Percentiles rank a stretch among this genome's conserved stretches.
Conservation (phyloP, 352 stramenopile species). For the Phytophthora tentaculata region DNA sequence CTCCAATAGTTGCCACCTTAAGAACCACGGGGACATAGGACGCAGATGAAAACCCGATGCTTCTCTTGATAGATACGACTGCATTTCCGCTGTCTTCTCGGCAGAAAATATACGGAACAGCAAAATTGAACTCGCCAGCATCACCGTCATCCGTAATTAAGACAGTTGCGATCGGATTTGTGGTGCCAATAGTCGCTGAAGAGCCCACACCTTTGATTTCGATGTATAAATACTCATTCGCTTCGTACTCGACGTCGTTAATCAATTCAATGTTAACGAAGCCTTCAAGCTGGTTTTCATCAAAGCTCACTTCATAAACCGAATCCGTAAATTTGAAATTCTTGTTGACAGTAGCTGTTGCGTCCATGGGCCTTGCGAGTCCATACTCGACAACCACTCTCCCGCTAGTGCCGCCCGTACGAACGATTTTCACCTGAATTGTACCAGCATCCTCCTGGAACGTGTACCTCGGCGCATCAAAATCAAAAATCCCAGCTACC, state of each 20-base stretch:
- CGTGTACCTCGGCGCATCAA: conserved; percentile 57
- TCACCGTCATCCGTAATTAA: conserved; percentile 72
- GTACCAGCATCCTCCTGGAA: conserved; percentile 53
- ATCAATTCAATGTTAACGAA: conserved; percentile 59
- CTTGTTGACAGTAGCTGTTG: conserved; percentile 66
- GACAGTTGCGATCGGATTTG: conserved; percentile 36
- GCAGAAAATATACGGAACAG: conserved; percentile 57
- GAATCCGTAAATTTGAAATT: conserved; percentile 59
- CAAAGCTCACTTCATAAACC: conserved; percentile 53
- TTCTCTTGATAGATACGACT: conserved; percentile 59
- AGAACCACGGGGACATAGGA: conserved; percentile 65
- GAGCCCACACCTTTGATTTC: conserved; percentile 47
- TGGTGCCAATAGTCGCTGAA: conserved; percentile 46
- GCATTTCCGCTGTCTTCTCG: conserved; percentile 70
- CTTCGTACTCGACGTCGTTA: conserved; percentile 65
- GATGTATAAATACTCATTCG: conserved; percentile 73
- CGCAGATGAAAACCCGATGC: conserved; percentile 58
- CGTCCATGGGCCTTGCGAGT: conserved; percentile 46
- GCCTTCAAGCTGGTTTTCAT: conserved; percentile 50
- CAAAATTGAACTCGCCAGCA: conserved; percentile 69
- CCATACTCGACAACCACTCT: conserved; percentile 52
- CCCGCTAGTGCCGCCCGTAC: conserved; percentile 47
- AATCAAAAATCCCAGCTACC: conserved; percentile 62
- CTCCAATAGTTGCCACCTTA: conserved; percentile 49
- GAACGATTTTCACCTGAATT: conserved; percentile 58